These are phyloP conservation scores for Sclerotinia trifoliorum DNA, from an alignment of 2,329 filamentous ascomycete species.

Conservation along the genomic window DNA sequence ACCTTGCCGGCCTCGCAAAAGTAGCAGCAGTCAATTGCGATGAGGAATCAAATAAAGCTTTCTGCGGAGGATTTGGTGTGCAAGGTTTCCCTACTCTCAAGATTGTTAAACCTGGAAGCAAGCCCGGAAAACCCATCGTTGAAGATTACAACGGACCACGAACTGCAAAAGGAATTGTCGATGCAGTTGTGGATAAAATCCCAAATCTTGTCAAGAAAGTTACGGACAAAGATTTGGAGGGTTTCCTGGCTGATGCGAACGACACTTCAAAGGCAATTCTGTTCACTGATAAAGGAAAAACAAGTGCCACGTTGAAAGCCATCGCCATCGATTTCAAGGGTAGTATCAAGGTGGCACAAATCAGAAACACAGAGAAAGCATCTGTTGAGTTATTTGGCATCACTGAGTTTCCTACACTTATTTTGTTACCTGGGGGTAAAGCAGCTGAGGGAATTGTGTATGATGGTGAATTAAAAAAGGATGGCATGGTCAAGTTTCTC, in stretches of 20 bases:
- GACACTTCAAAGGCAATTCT: constrained; percentile 80
- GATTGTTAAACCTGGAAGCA: constrained; percentile 83
- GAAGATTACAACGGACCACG: constrained; percentile 89
- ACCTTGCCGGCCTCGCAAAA: constrained; percentile 86
- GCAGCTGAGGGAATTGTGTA: constrained; percentile 69
- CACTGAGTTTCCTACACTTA: constrained; percentile 72
- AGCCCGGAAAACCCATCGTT: constrained; percentile 72
- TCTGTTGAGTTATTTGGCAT: constrained; percentile 74
- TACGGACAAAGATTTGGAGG: constrained; percentile 73
- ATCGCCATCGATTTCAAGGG: constrained; percentile 89
- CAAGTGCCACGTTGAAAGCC: constrained; percentile 76
- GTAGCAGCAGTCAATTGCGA: constrained; percentile 96
- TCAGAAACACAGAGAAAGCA: constrained; percentile 63
- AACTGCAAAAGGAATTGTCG: constrained; percentile 81
- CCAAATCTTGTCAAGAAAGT: constrained; percentile 86
- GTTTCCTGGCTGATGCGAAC: constrained; percentile 67
- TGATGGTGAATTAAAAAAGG: constrained; percentile 82
- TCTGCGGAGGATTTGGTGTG: constrained; percentile 83
- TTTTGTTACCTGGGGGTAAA: constrained; percentile 71
- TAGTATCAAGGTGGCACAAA: constrained; percentile 74
- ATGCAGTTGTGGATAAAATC: constrained; percentile 81
- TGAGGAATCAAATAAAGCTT: constrained; percentile 83
- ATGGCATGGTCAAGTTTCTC: constrained; percentile 76
- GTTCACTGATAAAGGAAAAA: constrained; percentile 90
- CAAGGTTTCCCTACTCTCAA: constrained; percentile 96